Base-by-base conservation (phyloP, 2,329 filamentous ascomycete genomes). In the Aureobasidium sp. region DNA sequence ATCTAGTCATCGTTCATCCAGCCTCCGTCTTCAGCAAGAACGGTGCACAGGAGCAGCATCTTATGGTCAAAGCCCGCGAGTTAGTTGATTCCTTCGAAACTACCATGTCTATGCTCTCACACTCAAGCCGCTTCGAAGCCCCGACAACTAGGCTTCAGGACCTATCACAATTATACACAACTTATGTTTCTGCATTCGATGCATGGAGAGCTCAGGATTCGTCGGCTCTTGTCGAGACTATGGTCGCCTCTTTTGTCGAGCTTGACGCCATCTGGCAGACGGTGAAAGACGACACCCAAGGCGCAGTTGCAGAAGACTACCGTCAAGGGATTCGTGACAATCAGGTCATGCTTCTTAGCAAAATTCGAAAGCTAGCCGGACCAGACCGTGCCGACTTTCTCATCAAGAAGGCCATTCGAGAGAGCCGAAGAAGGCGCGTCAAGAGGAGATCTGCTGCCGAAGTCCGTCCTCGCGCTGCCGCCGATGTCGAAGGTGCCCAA, bases 161-260 rank as follows among this genome's bases (percentile, higher is more conserved):
- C 1, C 78, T 94, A 19, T 82, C 86, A 0, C 82, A 90, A 67
- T 80, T 84, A 1, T 90, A 92, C 69, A 83, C 87, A 35, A 83
- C 86, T 0, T 94, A 91, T 67, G 84, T 87, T 67, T 87, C 89
- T 59, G 88, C 88, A 1, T 92, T 94, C 69, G 88, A 90, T 64
- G 85, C 88, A 3, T 94, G 90, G 90, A 91, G 92, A 73, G 86
- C 89, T 1, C 83, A 89, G 58, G 90, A 93, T 70, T 90, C 88
- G 0, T 86, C 86, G 60, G 86, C 89, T 0, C 78, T 94, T 5
- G 85, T 93, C 58, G 88, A 92, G 68, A 87, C 90, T 61, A 92
- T 94, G 89, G 81, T 93, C n/a, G 82, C 90, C 69, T 89, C 91
- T 66, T 92, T 93, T 72, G 88, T 92, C 19, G 89, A 91, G 70